These are phyloP conservation scores for Aspergillus uvarum DNA, from an alignment of 2,329 filamentous ascomycete genomes.

Conservation along the genomic window DNA sequence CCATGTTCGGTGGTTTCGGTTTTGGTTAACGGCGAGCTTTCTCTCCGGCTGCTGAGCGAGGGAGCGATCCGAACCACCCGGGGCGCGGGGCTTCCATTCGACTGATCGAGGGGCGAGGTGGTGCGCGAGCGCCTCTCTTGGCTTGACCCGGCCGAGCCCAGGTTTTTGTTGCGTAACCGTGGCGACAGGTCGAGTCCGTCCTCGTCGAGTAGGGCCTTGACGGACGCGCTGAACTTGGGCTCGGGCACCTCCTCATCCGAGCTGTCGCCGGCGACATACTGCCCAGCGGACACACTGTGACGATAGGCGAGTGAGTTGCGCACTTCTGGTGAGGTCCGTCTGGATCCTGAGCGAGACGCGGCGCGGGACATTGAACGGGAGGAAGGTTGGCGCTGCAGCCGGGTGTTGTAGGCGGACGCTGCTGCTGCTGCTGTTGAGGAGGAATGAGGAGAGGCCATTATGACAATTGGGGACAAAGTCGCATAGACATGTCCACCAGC, in stretches of 20 bases:
- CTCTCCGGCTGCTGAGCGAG: conserved; percentile 29
- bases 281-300: conserved; percentile 25
- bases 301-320: conserved; percentile 18
- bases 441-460: conserved; percentile 41
- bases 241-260: conserved; percentile 92
- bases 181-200: conserved; percentile 54
- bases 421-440: conserved; percentile 28
- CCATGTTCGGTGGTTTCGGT: conserved; percentile 33
- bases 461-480: conserved; percentile 18
- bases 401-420: conserved; percentile 19
- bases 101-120: conserved; percentile 38
- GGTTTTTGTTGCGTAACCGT: conserved; percentile 31
- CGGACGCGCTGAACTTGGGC: conserved; percentile 88
- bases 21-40: conserved; percentile 41
- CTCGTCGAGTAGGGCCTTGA: conserved; percentile 73
- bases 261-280: conserved; percentile 67
- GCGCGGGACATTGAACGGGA: conserved; percentile 40
- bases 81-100: conserved; percentile 44
- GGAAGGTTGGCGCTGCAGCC: conserved; percentile 35
- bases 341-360: conserved; percentile 35
- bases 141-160: conserved; percentile 26
- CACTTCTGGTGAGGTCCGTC: conserved; percentile 34
- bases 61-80: conserved; percentile 43
- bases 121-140: conserved; percentile 37
- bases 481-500: conserved; percentile 20